A percentile compares a stretch with the other conserved stretches of the same genome.
Conservation (phyloP, 202 grass and related monocot species). For the Panicum hallii region DNA sequence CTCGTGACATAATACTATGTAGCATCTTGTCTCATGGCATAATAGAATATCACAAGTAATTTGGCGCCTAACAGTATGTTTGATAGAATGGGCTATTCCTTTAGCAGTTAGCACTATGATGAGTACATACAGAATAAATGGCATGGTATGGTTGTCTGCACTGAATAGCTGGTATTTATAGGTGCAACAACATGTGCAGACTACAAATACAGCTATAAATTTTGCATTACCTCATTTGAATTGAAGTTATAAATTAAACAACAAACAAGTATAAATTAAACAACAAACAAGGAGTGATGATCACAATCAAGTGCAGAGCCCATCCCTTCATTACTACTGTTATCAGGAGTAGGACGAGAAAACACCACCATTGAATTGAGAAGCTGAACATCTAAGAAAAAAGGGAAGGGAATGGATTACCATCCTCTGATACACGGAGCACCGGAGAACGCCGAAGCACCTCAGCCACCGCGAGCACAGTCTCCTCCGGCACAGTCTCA, state of each 20-base stretch:
- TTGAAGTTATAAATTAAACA: neutral
- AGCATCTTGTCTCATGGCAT: neutral
- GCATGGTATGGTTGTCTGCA: neutral
- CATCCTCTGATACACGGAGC: conserved; percentile 74
- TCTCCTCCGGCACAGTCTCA: conserved; percentile 56
- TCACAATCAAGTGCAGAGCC: neutral
- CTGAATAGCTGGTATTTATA: neutral
- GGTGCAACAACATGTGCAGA: neutral
- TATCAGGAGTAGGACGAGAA: neutral
- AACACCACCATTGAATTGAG: neutral
- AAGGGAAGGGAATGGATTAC: conserved; percentile 25
- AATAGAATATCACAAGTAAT: neutral
- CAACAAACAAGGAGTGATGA: neutral
- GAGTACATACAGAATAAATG: neutral
- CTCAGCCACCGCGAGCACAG: conserved; percentile 57
- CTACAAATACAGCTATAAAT: neutral
- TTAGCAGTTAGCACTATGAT: neutral
- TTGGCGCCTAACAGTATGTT: neutral
- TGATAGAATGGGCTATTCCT: neutral
- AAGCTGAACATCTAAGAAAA: neutral
- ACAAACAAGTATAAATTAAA: neutral
- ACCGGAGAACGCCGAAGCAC: conserved; percentile 51
- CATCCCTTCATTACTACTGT: neutral
- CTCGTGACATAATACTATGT: neutral
- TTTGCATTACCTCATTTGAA: neutral